Percentiles rank a stretch among this genome's conserved stretches.
Conservation (phyloP, 179 eudicot genomes). For the Drosera spatulata region DNA sequence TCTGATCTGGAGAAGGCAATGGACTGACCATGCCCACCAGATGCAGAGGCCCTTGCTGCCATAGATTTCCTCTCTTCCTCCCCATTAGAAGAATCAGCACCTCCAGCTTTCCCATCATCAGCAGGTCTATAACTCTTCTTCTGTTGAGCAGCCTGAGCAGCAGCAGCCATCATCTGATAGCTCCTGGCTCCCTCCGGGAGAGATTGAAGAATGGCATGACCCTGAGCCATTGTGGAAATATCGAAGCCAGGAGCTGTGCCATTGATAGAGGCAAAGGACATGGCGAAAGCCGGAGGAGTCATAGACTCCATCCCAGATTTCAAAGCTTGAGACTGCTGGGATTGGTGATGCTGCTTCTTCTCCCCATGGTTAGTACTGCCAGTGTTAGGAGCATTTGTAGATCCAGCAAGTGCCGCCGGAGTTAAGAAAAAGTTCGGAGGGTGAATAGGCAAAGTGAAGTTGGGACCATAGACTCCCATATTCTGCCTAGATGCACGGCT, state of each 20-base stretch:
- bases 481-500: constrained; percentile 30
- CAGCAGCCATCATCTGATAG: constrained; percentile 53
- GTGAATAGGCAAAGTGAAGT: constrained; percentile 66
- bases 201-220: constrained; percentile 49
- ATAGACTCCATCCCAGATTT: constrained; percentile 27
- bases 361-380: constrained; percentile 36
- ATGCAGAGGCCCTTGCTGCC: constrained; percentile 25
- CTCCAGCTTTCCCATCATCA: constrained; percentile 51
- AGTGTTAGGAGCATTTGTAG: constrained; percentile 13
- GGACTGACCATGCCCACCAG: constrained; percentile 52
- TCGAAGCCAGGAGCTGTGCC: constrained; percentile 52
- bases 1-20: constrained; percentile 82
- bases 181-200: constrained; percentile 56
- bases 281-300: constrained; percentile 51
- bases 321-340: constrained; percentile 39
- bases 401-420: constrained; percentile 30
- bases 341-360: constrained; percentile 59
- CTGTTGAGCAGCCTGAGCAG: constrained; percentile 51
- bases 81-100: constrained; percentile 27
- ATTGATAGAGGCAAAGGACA: constrained; percentile 64
- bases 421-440: constrained; percentile 62
- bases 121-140: constrained; percentile 39
- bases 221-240: constrained; percentile 51
- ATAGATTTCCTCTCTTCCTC: constrained; percentile 62
- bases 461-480: constrained; percentile 59